A percentile compares a stretch with the other conserved stretches of the same genome.
These are phyloP conservation scores for Penicillium sp. DNA, from an alignment of 2,329 filamentous ascomycete species.

Conservation along the genomic window DNA sequence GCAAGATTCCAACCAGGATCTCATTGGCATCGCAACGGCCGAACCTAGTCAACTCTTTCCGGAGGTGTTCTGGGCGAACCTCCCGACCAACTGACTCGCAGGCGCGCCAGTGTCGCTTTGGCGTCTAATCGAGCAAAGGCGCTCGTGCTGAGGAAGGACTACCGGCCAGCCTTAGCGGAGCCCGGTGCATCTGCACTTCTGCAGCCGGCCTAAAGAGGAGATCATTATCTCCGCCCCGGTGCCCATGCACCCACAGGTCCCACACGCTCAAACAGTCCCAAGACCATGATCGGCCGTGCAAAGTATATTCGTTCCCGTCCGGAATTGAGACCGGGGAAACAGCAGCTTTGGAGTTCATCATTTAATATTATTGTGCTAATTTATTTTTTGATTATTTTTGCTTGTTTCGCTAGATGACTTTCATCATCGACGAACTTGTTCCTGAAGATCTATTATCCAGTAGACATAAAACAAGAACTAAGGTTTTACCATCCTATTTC, in stretches of 20 bases:
- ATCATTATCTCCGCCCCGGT: slow-evolving; percentile 7
- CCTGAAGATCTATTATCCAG: background rate
- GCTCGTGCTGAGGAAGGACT: slow-evolving; percentile 12
- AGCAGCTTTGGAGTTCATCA: background rate
- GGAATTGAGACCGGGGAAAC: background rate
- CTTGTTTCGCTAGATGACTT: background rate
- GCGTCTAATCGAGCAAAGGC: slow-evolving; percentile 16
- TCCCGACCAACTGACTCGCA: background rate
- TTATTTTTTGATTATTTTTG: background rate
- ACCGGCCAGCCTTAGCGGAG: slow-evolving; percentile 11
- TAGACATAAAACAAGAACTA: too few relatives aligned
- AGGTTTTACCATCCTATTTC: too few relatives aligned
- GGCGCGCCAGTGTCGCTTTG: slow-evolving; percentile 22
- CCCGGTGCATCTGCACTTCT: slow-evolving; percentile 9
- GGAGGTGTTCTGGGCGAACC: background rate
- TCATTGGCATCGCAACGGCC: slow-evolving; percentile 1
- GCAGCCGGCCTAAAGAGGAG: slow-evolving; percentile 23
- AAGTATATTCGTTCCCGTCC: slow-evolving; percentile 7
- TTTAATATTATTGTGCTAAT: background rate
- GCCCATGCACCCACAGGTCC: background rate
- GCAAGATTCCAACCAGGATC: background rate
- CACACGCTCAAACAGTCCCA: background rate
- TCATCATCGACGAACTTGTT: background rate
- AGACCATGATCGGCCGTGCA: slow-evolving; percentile 12
- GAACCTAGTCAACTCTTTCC: slow-evolving; percentile 8